These are phyloP conservation scores for Flaveria brownii DNA, from an alignment of 129 eudicot genomes.

Conservation along the genomic window DNA sequence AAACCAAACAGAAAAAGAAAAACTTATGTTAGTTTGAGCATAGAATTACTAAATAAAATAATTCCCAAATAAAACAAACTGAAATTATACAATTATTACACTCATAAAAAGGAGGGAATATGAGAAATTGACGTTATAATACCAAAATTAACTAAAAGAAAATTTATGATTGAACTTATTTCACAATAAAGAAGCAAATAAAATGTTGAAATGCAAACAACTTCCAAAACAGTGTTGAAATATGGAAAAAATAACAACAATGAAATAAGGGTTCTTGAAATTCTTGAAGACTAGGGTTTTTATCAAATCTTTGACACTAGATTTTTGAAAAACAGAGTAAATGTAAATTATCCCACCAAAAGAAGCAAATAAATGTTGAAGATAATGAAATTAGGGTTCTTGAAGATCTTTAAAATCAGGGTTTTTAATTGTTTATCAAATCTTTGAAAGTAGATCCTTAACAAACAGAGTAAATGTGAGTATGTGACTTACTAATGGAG, in stretches of 20 bases:
- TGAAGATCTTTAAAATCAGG: conserved; percentile 6
- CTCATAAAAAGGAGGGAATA: background rate
- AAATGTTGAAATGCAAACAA: background rate
- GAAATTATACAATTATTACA: background rate
- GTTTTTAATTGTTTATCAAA: background rate
- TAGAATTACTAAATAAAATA: background rate
- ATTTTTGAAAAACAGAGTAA: background rate
- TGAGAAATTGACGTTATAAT: background rate
- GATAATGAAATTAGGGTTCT: background rate
- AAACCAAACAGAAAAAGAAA: conserved; percentile 2
- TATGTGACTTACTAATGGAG: conserved; percentile 72
- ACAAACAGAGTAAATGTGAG: conserved; percentile 21
- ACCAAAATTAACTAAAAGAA: background rate
- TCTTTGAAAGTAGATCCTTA: background rate
- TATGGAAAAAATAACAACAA: background rate
- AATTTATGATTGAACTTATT: background rate
- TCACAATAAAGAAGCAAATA: background rate
- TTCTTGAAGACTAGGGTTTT: no score
- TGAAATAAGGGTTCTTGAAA: background rate
- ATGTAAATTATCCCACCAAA: background rate
- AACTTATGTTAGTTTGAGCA: conserved; percentile 16
- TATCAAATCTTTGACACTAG: background rate
- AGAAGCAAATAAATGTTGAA: background rate
- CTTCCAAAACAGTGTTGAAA: background rate
- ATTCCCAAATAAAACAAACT: background rate